Evolutionary conservation across 2,329 filamentous ascomycete species (phyloP).

Genomic region (Diplodia sapinea): DNA sequence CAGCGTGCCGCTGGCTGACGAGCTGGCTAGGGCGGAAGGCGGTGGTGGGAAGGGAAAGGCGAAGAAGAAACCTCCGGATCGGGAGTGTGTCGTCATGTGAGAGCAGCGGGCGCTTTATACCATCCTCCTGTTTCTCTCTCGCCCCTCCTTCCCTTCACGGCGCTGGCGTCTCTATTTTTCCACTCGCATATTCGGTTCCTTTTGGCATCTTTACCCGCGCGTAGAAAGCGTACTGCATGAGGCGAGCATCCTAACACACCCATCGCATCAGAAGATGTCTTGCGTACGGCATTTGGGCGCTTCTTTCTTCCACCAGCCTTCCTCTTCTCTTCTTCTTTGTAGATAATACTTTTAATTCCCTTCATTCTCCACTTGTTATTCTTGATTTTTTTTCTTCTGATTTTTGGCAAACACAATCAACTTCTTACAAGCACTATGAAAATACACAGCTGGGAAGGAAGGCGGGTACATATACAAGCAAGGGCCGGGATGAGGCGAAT

Average conservation of each 20-base stretch:
- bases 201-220: not conserved
- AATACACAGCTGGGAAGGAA: not conserved
- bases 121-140: not conserved
- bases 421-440: not conserved
- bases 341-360: not conserved
- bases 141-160: not conserved
- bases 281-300: not conserved
- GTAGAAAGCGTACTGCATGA: constrained; percentile 5
- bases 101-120: not conserved
- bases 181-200: not conserved
- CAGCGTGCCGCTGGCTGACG: constrained; percentile 28
- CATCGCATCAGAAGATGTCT: not conserved
- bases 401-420: not conserved
- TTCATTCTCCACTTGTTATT: not conserved
- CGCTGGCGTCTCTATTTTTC: not conserved
- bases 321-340: not conserved
- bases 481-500: not conserved
- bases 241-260: not conserved
- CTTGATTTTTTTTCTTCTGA: not conserved
- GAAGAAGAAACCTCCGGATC: constrained; percentile 43
- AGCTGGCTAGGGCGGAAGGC: constrained; percentile 31
- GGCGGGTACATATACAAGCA: not conserved
- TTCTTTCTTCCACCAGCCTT: not conserved
- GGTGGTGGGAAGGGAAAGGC: constrained; percentile 39
- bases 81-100: constrained; percentile 55